These are phyloP conservation scores for Clavispora carvajalis DNA, from an alignment of 805 yeast species.

Conservation along the genomic window DNA sequence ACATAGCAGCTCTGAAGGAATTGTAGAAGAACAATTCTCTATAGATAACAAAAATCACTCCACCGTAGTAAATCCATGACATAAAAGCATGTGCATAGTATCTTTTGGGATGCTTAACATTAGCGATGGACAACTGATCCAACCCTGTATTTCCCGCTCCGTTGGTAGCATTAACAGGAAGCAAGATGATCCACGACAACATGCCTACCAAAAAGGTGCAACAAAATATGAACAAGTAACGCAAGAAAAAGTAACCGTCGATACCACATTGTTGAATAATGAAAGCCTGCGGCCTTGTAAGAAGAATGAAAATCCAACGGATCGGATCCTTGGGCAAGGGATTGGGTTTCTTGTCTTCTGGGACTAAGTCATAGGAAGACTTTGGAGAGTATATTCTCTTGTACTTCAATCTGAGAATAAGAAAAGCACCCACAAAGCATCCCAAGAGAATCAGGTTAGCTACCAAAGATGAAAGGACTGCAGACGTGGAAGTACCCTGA, in stretches of 20 bases:
- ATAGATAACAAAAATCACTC: slow-evolving; percentile 66
- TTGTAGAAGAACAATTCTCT: slow-evolving; percentile 77
- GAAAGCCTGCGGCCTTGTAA: slow-evolving; percentile 66
- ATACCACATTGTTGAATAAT: slow-evolving; percentile 82
- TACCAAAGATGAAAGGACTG: slow-evolving; percentile 67
- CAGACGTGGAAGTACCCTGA: slow-evolving; percentile 41
- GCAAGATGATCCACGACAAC: slow-evolving; percentile 57
- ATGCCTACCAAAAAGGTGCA: slow-evolving; percentile 41
- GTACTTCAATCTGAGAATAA: slow-evolving; percentile 60
- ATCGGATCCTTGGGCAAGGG: slow-evolving; percentile 67
- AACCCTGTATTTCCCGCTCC: slow-evolving; percentile 63
- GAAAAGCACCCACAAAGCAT: slow-evolving; percentile 54
- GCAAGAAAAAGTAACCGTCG: slow-evolving; percentile 88
- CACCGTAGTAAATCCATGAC: slow-evolving; percentile 74
- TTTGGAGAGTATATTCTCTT: slow-evolving; percentile 83
- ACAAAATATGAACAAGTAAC: slow-evolving; percentile 63
- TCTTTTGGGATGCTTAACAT: slow-evolving; percentile 53
- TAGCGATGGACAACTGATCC: slow-evolving; percentile 72
- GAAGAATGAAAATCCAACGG: slow-evolving; percentile 63
- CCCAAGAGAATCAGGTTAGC: slow-evolving; percentile 65
- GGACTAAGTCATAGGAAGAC: slow-evolving; percentile 54
- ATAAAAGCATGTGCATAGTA: slow-evolving; percentile 84
- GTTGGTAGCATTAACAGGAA: slow-evolving; percentile 78
- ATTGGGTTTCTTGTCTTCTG: slow-evolving; percentile 56
- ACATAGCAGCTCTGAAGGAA: slow-evolving; percentile 68